Evolutionary conservation across 2,329 filamentous ascomycete species (phyloP).

Genomic region (Sclerotinia subarctica): DNA sequence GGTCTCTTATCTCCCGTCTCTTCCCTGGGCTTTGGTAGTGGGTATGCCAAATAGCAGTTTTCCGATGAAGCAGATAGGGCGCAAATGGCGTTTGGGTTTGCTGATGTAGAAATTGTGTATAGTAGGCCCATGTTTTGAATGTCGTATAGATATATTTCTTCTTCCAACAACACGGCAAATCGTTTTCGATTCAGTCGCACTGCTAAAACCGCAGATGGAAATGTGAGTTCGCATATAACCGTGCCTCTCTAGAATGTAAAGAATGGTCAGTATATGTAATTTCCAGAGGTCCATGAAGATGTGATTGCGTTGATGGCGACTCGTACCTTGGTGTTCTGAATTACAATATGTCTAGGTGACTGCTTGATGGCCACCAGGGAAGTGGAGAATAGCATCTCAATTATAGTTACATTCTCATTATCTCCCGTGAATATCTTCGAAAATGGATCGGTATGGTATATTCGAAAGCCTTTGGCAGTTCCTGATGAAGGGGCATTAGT

Average conservation of each 20-base stretch:
- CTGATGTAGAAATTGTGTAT: slow-evolving; percentile 88
- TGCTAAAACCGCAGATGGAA: slow-evolving; percentile 91
- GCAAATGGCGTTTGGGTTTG: slow-evolving; percentile 88
- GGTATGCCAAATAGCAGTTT: slow-evolving; percentile 93
- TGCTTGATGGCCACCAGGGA: slow-evolving; percentile 91
- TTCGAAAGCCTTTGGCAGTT: slow-evolving; percentile 89
- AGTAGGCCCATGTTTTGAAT: slow-evolving; percentile 98
- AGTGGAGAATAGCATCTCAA: slow-evolving; percentile 98
- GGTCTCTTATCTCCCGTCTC: slow-evolving; percentile 58
- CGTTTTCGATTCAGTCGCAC: slow-evolving; percentile 93
- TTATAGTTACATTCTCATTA: slow-evolving; percentile 90
- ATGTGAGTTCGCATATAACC: slow-evolving; percentile 97
- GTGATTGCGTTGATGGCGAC: neutral
- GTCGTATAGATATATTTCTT: slow-evolving; percentile 97
- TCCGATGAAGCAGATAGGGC: slow-evolving; percentile 92
- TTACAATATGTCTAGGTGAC: slow-evolving; percentile 86
- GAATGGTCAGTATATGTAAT: slow-evolving; percentile 3
- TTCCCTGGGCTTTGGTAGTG: slow-evolving; percentile 71
- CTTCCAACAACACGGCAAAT: slow-evolving; percentile 87
- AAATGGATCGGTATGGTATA: slow-evolving; percentile 96
- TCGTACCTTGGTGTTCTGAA: slow-evolving; percentile 93
- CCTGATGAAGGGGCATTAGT: slow-evolving; percentile 48
- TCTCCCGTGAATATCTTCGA: slow-evolving; percentile 91
- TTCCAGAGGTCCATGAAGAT: neutral
- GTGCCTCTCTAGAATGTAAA: slow-evolving; percentile 52